Base-by-base conservation (phyloP, 106 monocot species). In the Agapanthus africanus region DNA sequence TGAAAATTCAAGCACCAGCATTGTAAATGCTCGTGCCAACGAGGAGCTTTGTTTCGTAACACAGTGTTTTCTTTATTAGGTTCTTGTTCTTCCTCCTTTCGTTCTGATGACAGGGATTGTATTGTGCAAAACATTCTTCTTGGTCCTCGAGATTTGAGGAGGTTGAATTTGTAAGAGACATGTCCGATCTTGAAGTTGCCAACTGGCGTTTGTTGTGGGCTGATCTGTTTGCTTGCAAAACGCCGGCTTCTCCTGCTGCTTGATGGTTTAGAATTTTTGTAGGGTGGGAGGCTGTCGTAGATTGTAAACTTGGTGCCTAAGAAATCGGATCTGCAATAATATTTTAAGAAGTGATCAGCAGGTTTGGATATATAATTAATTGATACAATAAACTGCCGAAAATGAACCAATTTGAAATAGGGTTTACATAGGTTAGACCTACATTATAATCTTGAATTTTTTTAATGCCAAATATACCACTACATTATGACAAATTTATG, bases 1-100 rank as follows among this genome's bases (percentile, higher is more conserved):
- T 80, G 81, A 51, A 94, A 90, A 54, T 94, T 94, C 40, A 94
- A 46, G 67, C 94, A 94, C 94, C 94, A 94, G 78, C 94, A 94
- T 46, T 90, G 87, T 52, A 94, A 74, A 31, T 94, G 86, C 27
- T 94, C 87, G 46, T 94, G 90, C 94, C 94, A 94, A 30, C 90
- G 71, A 16, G 90, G 94, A 18, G 81, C 76, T 72, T 94, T 94
- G 70, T 87, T 90, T 71, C 72, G 79, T 4, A 90, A 60, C 16
- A 77, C 70, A 16, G 83, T 47, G 19, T 47, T 47, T 47, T 47
- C 46, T 47, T 47, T 47, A 19, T 47, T 30, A 7, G 70, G 15
- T 63, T 37, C 40, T 34, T 38, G 0, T 30, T 40, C 6, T n/a
- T n/a, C n/a, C n/a, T n/a, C n/a, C n/a, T n/a, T 11, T 13, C 11